Percentiles rank a stretch among this genome's conserved stretches.
Evolutionary conservation across 495 filamentous ascomycete species (phyloP).

Genomic region (Xylaria acuta): DNA sequence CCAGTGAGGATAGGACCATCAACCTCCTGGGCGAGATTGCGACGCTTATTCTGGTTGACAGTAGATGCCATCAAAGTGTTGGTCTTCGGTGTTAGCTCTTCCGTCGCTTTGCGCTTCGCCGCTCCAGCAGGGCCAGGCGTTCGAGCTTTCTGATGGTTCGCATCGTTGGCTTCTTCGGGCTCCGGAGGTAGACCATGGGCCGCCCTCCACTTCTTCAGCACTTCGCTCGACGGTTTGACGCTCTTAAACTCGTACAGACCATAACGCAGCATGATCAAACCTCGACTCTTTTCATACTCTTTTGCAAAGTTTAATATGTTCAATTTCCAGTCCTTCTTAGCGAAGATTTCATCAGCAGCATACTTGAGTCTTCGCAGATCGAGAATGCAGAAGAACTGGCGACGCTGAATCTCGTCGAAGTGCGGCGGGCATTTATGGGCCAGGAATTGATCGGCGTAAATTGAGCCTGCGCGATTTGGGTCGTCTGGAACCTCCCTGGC

Average conservation of each 20-base stretch:
- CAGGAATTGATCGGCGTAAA: conserved; percentile 59
- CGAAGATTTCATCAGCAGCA: conserved; percentile 57
- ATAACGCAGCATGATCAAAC: conserved; percentile 59
- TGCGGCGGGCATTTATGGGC: conserved; percentile 54
- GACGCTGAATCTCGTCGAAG: conserved; percentile 54
- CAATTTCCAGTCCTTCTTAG: conserved; percentile 60
- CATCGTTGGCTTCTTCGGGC: conserved; percentile 41
- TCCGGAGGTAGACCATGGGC: conserved; percentile 50
- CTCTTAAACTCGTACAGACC: conserved; percentile 61
- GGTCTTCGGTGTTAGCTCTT: conserved; percentile 45
- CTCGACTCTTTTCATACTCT: conserved; percentile 61
- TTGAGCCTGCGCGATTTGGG: conserved; percentile 45
- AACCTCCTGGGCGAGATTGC: conserved; percentile 40
- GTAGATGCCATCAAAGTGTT: conserved; percentile 42
- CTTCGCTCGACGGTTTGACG: conserved; percentile 53
- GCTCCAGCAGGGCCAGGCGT: conserved; percentile 21
- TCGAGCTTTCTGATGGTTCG: conserved; percentile 15
- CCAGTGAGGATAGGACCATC: conserved; percentile 35
- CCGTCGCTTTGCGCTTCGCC: conserved; percentile 56
- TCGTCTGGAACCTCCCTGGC: conserved; percentile 53
- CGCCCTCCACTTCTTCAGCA: conserved; percentile 56
- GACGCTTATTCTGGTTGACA: conserved; percentile 53
- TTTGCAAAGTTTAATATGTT: conserved; percentile 60
- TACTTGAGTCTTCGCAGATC: conserved; percentile 60
- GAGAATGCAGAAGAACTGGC: conserved; percentile 61